Evolutionary conservation across 1,284 basidiomycete species (phyloP).

Genomic region (Microbotryum silenes-acaulis): DNA sequence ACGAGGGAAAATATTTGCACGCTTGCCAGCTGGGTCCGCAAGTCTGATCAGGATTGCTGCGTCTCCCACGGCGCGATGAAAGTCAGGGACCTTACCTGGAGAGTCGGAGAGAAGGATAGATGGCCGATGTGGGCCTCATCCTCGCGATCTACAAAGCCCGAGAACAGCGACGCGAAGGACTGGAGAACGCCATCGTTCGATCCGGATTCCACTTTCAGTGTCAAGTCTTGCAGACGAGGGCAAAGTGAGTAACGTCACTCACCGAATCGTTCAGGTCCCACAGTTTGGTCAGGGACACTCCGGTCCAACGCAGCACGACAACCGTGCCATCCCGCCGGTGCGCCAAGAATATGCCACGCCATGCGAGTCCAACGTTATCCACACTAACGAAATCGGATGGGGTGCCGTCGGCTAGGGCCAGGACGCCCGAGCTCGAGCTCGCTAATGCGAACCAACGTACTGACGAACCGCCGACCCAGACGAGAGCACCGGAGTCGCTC

Average conservation of each 20-base stretch:
- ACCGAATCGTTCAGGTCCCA: conserved; percentile 58
- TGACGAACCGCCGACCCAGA: background rate
- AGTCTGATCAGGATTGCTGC: background rate
- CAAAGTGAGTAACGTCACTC: conserved; percentile 34
- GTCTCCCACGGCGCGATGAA: conserved; percentile 15
- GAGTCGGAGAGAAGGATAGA: conserved; percentile 60
- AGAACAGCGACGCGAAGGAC: conserved; percentile 38
- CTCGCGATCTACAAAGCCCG: conserved; percentile 53
- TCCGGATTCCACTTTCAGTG: too few species aligned
- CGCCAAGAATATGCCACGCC: conserved; percentile 42
- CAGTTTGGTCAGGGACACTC: conserved; percentile 45
- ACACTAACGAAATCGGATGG: conserved; percentile 5
- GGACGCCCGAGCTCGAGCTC: background rate
- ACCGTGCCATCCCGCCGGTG: conserved; percentile 51
- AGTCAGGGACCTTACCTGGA: conserved; percentile 47
- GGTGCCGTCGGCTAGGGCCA: background rate
- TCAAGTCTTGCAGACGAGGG: background rate
- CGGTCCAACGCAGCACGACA: conserved; percentile 48
- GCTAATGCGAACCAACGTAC: background rate
- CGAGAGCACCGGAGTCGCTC: background rate
- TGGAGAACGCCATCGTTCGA: conserved; percentile 9
- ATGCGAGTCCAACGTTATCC: conserved; percentile 37
- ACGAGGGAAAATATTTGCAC: conserved; percentile 56
- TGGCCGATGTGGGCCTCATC: conserved; percentile 59
- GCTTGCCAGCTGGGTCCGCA: conserved; percentile 38